These are phyloP conservation scores for Tolypocladium cylindrosporum DNA, from an alignment of 2,329 filamentous ascomycete genomes.

Conservation along the genomic window DNA sequence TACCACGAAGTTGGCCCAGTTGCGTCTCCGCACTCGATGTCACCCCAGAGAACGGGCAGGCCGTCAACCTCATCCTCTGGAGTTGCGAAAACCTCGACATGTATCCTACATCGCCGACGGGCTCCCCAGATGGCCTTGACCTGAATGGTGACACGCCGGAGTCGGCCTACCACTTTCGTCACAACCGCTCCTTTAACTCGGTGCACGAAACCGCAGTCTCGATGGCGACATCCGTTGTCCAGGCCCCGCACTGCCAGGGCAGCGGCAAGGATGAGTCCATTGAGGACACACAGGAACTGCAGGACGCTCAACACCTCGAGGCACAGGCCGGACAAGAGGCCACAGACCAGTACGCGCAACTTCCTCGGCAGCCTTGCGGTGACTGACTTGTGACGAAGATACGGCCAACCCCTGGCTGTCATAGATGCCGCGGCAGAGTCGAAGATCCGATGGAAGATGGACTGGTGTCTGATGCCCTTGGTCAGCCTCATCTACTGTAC, in stretches of 20 bases:
- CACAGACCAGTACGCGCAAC: not conserved
- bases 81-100: not conserved
- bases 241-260: not conserved
- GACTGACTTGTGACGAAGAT: constrained; percentile 17
- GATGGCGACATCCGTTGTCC: not conserved
- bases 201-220: not conserved
- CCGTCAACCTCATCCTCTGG: not conserved
- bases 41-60: not conserved
- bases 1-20: not conserved
- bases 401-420: constrained; percentile 36
- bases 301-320: not conserved
- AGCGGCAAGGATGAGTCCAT: not conserved
- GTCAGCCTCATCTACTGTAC: constrained; percentile 51
- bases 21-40: not conserved
- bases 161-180: not conserved
- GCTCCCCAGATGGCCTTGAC: not conserved
- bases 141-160: not conserved
- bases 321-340: not conserved
- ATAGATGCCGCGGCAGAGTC: constrained; percentile 46
- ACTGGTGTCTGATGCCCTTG: constrained; percentile 53
- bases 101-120: not conserved
- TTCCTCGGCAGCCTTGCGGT: too few relatives aligned
- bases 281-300: not conserved
- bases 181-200: not conserved
- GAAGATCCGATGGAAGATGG: constrained; percentile 51